Percentiles rank a stretch among this genome's conserved stretches.
Evolutionary conservation across 306 rosid species (phyloP).

Genomic region (Quercus aquifolioides): DNA sequence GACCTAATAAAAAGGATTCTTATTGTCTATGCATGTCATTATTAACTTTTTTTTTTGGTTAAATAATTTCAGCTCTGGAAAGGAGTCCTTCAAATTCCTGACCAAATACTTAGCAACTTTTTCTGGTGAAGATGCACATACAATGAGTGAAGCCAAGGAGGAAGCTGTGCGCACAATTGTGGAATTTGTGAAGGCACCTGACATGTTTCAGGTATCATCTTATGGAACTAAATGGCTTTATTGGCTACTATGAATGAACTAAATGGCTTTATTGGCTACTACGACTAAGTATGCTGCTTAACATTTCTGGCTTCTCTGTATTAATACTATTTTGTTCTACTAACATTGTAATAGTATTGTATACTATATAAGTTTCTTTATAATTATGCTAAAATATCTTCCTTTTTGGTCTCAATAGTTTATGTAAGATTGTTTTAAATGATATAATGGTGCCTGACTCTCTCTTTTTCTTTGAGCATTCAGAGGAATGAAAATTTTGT

Average conservation of each 20-base stretch:
- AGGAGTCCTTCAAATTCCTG: conserved; percentile 77
- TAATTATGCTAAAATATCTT: neutral
- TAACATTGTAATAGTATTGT: neutral
- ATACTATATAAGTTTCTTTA: neutral
- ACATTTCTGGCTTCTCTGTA: neutral
- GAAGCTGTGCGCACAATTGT: conserved; percentile 81
- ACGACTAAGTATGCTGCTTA: neutral
- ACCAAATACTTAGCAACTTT: conserved; percentile 76
- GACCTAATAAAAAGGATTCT: neutral
- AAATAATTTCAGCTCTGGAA: conserved; percentile 53
- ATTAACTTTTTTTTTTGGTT: neutral
- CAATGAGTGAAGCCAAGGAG: conserved; percentile 77
- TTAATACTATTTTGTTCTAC: neutral
- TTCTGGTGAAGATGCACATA: conserved; percentile 65
- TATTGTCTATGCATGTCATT: neutral
- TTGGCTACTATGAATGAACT: neutral
- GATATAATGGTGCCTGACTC: neutral
- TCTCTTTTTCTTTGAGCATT: neutral
- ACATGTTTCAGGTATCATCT: conserved; percentile 71
- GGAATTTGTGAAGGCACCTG: conserved; percentile 83
- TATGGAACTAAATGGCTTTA: neutral
- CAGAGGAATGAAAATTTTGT: neutral
- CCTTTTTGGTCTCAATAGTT: neutral
- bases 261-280: neutral
- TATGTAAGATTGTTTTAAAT: neutral